Evolutionary conservation across 2,329 filamentous ascomycete species (phyloP).

Genomic region (Xylariaceae sp.): DNA sequence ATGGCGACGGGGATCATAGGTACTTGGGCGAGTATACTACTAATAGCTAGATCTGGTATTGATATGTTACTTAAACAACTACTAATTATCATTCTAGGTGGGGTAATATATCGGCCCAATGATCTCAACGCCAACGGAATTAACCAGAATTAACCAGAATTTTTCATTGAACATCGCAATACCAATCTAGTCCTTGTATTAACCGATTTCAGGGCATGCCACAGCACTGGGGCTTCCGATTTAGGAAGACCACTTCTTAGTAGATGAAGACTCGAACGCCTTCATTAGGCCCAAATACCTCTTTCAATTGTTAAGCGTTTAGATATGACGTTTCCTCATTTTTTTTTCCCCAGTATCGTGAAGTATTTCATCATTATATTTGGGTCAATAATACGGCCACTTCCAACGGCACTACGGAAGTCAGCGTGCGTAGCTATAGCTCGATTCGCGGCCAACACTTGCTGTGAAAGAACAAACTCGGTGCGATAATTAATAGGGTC

Average conservation of each 20-base stretch:
- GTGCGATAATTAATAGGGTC: no score
- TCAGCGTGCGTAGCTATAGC: not conserved
- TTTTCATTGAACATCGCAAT: not conserved
- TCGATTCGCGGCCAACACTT: not conserved
- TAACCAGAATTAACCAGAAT: no score
- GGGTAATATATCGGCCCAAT: not conserved
- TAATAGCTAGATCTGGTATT: no score
- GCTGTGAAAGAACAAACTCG: not conserved
- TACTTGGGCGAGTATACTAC: no score
- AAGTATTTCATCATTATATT: not conserved
- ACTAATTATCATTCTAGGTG: not conserved
- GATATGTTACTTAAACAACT: no score
- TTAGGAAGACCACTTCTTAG: no score
- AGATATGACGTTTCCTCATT: no score
- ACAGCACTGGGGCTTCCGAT: no score
- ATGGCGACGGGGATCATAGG: no score
- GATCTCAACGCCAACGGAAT: not conserved
- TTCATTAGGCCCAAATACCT: no score
- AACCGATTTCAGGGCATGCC: not conserved
- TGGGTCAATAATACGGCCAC: not conserved
- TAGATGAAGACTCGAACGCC: no score
- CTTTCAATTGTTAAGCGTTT: no score
- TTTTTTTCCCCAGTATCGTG: not conserved
- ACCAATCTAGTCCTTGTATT: not conserved
- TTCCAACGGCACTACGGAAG: not conserved